Evolutionary conservation across 306 rosid species (phyloP), one percentile per base, ranked within the genome.

Genomic region (Arachis stenosperma): DNA sequence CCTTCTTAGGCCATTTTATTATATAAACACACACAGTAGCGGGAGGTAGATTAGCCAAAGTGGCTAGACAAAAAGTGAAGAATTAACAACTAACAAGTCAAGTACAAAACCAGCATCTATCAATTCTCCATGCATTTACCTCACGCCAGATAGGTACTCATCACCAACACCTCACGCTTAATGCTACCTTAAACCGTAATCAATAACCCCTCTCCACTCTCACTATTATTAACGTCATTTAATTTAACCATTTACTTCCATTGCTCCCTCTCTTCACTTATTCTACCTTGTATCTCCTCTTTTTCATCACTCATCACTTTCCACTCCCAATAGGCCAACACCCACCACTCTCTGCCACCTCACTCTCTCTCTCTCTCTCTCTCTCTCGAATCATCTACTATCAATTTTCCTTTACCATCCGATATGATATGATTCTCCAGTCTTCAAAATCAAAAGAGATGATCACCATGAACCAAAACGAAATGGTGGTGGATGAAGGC

Each of bases 301-400:
- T 63, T 78, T 71, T 73, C 84, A 64, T 71, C 81, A 64, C 42
- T 48, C 54, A 46, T 77, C 65, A 22, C 65, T 73, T 68, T 56
- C 72, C 78, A 42, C 60, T 51, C 22, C 43, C 73, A 71, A 58
- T 2, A 52, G 27, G 27, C 27, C 27, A 22, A 22, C 55, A 54
- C 53, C 12, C 41, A 42, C 58, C 65, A 13, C 36, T 42, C 17
- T 48, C 54, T 48, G 54, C 54, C 17, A 48, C 54, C 14, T 2
- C 14, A 12, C 13, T 11, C 54, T 6, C 57, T 75, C 52, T 29
- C 52, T 29, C 80, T 13, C 5, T 7, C 40, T 48, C 57, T 8
- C 27, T n/a, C 46, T 52, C 11, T 52, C 2, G 2, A 8, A 55
- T 12, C 17, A 63, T 2, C 46, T 8, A 9, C 27, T 48, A n/a